Base-by-base conservation (phyloP, 2,329 filamentous ascomycete genomes). In the Aspergillus hortae region DNA sequence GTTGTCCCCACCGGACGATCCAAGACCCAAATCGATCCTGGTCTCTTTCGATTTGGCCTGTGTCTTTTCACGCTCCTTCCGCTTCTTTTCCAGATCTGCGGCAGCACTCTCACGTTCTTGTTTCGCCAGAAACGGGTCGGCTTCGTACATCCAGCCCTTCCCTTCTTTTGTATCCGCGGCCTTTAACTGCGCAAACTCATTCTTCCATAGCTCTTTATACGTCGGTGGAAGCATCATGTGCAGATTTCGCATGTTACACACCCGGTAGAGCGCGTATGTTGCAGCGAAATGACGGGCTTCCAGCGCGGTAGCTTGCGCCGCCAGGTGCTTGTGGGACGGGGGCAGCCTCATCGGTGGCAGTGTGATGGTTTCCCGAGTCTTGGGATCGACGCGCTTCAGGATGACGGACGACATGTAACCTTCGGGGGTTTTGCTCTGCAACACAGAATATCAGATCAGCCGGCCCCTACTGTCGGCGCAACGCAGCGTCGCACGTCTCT, bases 241-340 rank as follows among this genome's bases (percentile, higher is more conserved):
- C 63, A 96, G 84, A 67, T 97, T 97, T 72, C 92, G 91, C 86
- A 95, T 95, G 67, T 88, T 96, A 71, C 89, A 92, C 3, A 97
- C 89, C 46, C 94, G 83, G 67, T 94, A 97, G 7, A 99, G 80
- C 2, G 87, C 89, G 73, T 95, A 97, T 0, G 92, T 90, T 4
- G 94, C 94, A 7, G 92, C 91, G 59, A 95, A 94, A 75, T 99
- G 92, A 54, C 88, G 86, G 17, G 94, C 92, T 76, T 99, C 94
- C 9, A 97, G 80, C 1, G 91, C 85, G 4, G 89, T 94, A 6
- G 89, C 81, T 67, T 89, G 87, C 48, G 81, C 78, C 21, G 90
- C 87, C 52, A 94, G 77, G 53, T 92, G 83, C 61, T 88, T 88
- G 66, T 94, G 86, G 48, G 83, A 83, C 1, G 83, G 78, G 3